Evolutionary conservation across 139 green algal genomes (phyloP).

Genomic region (Zygnema circumcarinatum): DNA sequence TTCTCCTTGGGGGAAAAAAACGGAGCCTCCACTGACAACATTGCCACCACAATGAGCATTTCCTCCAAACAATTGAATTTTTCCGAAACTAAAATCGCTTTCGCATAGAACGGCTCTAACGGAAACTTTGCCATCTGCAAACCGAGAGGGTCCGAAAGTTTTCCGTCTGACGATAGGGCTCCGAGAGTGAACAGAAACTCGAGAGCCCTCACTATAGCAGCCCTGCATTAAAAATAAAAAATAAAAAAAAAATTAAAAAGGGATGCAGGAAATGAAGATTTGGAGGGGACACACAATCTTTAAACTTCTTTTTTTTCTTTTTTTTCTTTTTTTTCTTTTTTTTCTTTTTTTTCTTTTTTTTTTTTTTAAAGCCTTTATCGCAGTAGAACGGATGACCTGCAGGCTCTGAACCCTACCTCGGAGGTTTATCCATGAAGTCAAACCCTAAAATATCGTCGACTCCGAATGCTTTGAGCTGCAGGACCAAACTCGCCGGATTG

Average conservation of each 20-base stretch:
- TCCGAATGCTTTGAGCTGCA: conserved; percentile 82
- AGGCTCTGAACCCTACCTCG: conserved; percentile 25
- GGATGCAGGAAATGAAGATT: conserved; percentile 5
- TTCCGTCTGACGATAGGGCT: conserved; percentile 83
- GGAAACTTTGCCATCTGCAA: conserved; percentile 96
- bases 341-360: too few species aligned
- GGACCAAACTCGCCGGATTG: conserved; percentile 78
- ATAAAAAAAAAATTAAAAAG: conserved; percentile 10
- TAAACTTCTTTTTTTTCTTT: background rate
- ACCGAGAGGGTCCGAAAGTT: conserved; percentile 62
- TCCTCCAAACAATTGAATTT: conserved; percentile 78
- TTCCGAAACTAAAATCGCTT: conserved; percentile 85
- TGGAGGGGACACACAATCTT: background rate
- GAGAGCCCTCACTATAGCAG: conserved; percentile 74
- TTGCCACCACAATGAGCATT: conserved; percentile 87
- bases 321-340: background rate
- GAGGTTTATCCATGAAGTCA: conserved; percentile 70
- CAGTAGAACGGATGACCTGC: too few species aligned
- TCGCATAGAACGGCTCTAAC: conserved; percentile 90
- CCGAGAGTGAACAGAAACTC: conserved; percentile 95
- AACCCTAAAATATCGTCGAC: conserved; percentile 77
- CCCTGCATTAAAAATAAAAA: conserved; percentile 13
- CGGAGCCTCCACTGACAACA: conserved; percentile 87
- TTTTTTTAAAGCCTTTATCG: too few species aligned
- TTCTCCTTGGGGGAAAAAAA: conserved; percentile 98